Base-by-base conservation (phyloP, 139 green algal genomes). In the Coccomyxa sp. region DNA sequence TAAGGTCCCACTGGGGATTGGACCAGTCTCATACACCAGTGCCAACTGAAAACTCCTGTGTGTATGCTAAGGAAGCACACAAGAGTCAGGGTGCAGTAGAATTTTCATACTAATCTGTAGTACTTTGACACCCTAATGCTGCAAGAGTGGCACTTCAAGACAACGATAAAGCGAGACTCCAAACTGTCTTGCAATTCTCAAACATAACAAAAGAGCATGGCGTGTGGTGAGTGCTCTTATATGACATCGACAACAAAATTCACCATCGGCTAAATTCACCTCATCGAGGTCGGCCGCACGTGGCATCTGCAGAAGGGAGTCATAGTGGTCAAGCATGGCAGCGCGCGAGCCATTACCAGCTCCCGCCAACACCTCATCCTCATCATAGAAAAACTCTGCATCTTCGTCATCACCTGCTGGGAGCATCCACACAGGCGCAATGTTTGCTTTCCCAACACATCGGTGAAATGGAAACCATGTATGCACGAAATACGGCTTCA, bases 381-480 rank as follows among this genome's bases (percentile, higher is more conserved):
- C 67, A 57, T 83, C 67, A 68, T 71, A 83, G 80, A 71, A 83
- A 38, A 83, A 83, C 38, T 83, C 80, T 66, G 31, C 80, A 32
- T 83, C 80, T 25, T 83, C 80, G 13, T 31, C 67, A n/a, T 79
- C 80, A 38, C 67, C 77, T 81, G 77, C 13, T 77, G 71, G 16
- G 10, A 77, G 66, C 66, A 74, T 23, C 21, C 66, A 27, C 66
- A 74, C 66, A 74, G 1, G 23, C 66, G 21, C 66, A 30, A 3
- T 4, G 4, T 23, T 30, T 4, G 4, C 3, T 30, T 10, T 30
- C 4, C 21, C 66, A 74, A 30, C 9, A 23, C 21, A 27, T 30
- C 23, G 9, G 21, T 74, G 21, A 74, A 27, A 74, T 30, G 21
- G 23, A 27, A 23, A 30, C 66, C 66, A 74, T 74, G 21, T 10